Evolutionary conservation across 2,329 filamentous ascomycete genomes (phyloP).

Genomic region (Pyricularia pennisetigena): DNA sequence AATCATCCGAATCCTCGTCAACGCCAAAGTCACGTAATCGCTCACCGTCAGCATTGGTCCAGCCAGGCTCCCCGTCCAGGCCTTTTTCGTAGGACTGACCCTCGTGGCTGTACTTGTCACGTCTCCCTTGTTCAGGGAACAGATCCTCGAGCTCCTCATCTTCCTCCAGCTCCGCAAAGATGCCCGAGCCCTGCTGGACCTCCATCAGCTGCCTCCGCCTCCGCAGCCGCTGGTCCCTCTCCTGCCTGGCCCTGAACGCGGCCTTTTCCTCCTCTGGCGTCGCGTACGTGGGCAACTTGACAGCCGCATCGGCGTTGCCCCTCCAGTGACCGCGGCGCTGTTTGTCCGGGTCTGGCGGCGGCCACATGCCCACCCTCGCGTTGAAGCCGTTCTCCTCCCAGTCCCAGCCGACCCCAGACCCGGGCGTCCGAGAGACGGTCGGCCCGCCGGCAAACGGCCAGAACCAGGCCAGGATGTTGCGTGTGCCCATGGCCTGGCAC

Average conservation of each 20-base stretch:
- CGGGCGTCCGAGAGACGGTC: conserved; percentile 22
- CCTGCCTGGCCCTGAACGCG: conserved; percentile 40
- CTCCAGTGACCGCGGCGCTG: conserved; percentile 33
- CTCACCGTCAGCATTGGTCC: conserved; percentile 70
- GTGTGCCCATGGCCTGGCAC: conserved; percentile 63
- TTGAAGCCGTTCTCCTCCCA: conserved; percentile 76
- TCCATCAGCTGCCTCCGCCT: conserved; percentile 5
- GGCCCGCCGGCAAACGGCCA: conserved; percentile 53
- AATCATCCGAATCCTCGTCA: conserved; percentile 58
- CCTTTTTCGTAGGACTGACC: conserved; percentile 18
- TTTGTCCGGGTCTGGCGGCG: conserved; percentile 54
- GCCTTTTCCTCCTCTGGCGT: conserved; percentile 34
- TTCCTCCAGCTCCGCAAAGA: conserved; percentile 42
- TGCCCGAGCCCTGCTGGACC: conserved; percentile 15
- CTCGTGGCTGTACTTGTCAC: conserved; percentile 11
- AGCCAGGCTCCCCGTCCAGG: conserved; percentile 44
- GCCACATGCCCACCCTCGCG: conserved; percentile 49
- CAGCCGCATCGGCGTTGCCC: conserved; percentile 15
- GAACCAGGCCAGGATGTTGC: conserved; percentile 58
- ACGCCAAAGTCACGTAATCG: conserved; percentile 68
- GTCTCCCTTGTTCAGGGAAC: conserved; percentile 10
- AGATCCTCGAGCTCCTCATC: conserved; percentile 31
- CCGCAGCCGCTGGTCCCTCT: conserved; percentile 31
- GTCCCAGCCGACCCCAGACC: conserved; percentile 39
- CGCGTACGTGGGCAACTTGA: conserved; percentile 14